phyloP scores from a whole-genome alignment of 2,329 filamentous ascomycete species.

The Pseudogymnoascus sp. region DNA sequence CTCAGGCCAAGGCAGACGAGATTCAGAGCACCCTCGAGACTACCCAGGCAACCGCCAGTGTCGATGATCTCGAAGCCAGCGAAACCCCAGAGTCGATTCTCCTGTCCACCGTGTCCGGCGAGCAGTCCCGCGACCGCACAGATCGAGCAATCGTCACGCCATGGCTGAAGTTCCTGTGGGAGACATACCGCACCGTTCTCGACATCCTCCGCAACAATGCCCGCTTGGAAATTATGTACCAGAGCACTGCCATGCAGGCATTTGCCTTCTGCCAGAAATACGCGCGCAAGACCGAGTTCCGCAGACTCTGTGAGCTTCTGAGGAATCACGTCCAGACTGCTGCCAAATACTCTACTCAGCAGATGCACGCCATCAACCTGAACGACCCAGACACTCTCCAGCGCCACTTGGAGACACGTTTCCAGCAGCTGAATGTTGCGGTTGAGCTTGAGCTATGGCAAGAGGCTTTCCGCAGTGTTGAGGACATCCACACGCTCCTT shows the following conservation, averaged over 20 bases:
- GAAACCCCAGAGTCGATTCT: slow-evolving; percentile 98
- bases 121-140: slow-evolving; percentile 94
- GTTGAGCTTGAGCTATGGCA: slow-evolving; percentile 98
- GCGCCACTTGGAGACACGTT: slow-evolving; percentile 93
- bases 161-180: slow-evolving; percentile 99
- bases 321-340: slow-evolving; percentile 98
- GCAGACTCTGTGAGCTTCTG: slow-evolving; percentile 92
- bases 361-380: slow-evolving; percentile 99
- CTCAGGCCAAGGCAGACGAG: slow-evolving; percentile 92
- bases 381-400: slow-evolving; percentile 96
- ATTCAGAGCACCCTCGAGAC: slow-evolving; percentile 83
- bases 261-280: slow-evolving; percentile 99
- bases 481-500: slow-evolving; percentile 96
- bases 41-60: slow-evolving; percentile 59
- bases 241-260: slow-evolving; percentile 94
- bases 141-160: slow-evolving; percentile 97
- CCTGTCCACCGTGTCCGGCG: slow-evolving; percentile 92
- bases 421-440: slow-evolving; percentile 96
- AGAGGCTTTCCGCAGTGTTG: slow-evolving; percentile 97
- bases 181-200: slow-evolving; percentile 95
- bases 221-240: slow-evolving; percentile 93
- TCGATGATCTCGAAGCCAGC: slow-evolving; percentile 92
- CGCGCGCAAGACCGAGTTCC: slow-evolving; percentile 97
- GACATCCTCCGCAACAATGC: slow-evolving; percentile 99
- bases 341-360: slow-evolving; percentile 86